Evolutionary conservation across 2,329 filamentous ascomycete species (phyloP).

Genomic region (Penicillium polonicum): DNA sequence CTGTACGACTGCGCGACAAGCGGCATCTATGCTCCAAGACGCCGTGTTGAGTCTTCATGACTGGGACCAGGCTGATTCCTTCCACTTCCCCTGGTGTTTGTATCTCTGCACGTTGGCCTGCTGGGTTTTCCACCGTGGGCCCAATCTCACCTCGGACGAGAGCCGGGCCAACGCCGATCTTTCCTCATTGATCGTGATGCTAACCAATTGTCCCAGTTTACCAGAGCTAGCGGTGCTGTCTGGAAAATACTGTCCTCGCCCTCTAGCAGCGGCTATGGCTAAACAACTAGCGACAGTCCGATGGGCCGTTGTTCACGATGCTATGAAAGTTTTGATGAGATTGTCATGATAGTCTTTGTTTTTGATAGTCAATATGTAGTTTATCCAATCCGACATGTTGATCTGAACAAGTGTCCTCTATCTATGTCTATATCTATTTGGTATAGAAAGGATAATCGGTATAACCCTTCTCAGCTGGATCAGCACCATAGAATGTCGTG

Average conservation of each 20-base stretch:
- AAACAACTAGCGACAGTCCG: conserved; percentile 56
- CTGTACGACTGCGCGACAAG: conserved; percentile 46
- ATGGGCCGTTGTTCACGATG: conserved; percentile 63
- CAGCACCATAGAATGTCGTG: conserved; percentile 43
- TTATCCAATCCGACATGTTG: background rate
- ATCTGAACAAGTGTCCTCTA: background rate
- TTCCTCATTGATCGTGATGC: conserved; percentile 34
- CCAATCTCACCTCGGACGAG: conserved; percentile 37
- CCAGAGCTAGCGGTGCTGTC: conserved; percentile 39
- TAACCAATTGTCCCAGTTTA: conserved; percentile 36
- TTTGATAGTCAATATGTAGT: conserved; percentile 1
- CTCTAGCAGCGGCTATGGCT: conserved; percentile 56
- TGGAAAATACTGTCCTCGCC: conserved; percentile 52
- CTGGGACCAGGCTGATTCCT: conserved; percentile 54
- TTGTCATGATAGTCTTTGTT: conserved; percentile 17
- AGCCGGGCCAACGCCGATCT: conserved; percentile 39
- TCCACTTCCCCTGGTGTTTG: conserved; percentile 63
- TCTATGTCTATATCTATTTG: conserved; percentile 4
- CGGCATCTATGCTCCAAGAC: conserved; percentile 53
- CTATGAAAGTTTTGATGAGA: conserved; percentile 54
- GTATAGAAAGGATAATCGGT: conserved; percentile 40
- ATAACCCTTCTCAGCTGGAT: conserved; percentile 36
- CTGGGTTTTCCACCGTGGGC: conserved; percentile 59
- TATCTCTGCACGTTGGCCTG: conserved; percentile 59
- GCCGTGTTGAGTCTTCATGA: conserved; percentile 52